Base-by-base conservation (phyloP, 805 yeast species). In the Maudiozyma bulderi region DNA sequence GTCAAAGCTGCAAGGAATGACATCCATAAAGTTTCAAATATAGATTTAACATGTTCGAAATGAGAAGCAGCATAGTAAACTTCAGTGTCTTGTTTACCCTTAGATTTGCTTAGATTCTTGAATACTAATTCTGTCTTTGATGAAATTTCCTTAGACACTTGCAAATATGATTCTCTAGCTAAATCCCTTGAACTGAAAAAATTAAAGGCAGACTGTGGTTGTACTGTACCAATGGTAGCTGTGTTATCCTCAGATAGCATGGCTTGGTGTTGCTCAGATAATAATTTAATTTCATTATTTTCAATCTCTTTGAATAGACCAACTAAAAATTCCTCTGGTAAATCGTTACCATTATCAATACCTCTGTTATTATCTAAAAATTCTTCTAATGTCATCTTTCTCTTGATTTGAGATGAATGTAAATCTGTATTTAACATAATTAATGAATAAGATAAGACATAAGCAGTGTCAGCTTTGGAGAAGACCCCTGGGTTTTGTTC, bases 1-100 rank as follows among this genome's bases (percentile, higher is more conserved):
- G 97, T 89, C 45, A 93, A 73, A 0, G 95, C 97, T 6, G 98
- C 98, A 55, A 93, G 73, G 44, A 93, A 78, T 0, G 97, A 88
- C 96, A 95, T 90, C 99, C 99, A 93, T 42, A 86, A 71, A 14
- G 87, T 87, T 58, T 91, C 96, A 68, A 93, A 91, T 61, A 95
- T 86, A 1, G 97, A 90, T 62, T 78, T 84, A 13, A 91, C 95
- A 62, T 91, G 96, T 57, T 88, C 95, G 13, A 86, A 78, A 59
- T 86, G 91, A 1, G 89, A 78, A 0, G 97, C 97, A 15, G 82
- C 79, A 65, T 87, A 86, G 61, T 82, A 90, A 0, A 78, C 74
- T 15, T 67, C 68, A 32, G 71, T 70, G 26, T 72, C 68, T 42
- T 72, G 75, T 46, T 67, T 71, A 13, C 65, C 56, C 50, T 73